Conservation (phyloP, 1,284 basidiomycete species). For the Cutaneotrichosporon spelunceum region DNA sequence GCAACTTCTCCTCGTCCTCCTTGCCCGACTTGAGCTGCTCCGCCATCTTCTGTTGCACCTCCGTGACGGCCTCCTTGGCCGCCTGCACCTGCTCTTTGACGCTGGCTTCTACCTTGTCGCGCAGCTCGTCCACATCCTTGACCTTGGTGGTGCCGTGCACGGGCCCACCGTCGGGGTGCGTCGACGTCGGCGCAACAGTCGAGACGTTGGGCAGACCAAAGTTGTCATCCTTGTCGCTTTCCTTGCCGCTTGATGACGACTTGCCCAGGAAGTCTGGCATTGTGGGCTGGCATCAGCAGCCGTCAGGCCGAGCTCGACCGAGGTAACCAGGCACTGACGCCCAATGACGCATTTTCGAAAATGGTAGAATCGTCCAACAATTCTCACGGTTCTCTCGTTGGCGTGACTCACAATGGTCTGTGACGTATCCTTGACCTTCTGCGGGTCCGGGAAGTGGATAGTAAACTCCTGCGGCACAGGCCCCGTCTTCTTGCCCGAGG, state of each 20-base stretch:
- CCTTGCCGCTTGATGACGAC: too few species aligned
- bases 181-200: slow-evolving; percentile 65
- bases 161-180: slow-evolving; percentile 64
- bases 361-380: neutral
- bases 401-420: slow-evolving; percentile 42
- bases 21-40: neutral
- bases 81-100: neutral
- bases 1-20: too few species aligned
- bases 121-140: slow-evolving; percentile 1
- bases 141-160: slow-evolving; percentile 49
- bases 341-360: neutral
- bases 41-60: too few species aligned
- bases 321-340: neutral
- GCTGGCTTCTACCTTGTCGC: neutral
- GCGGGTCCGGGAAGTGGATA: slow-evolving; percentile 26
- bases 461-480: slow-evolving; percentile 3
- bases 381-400: neutral
- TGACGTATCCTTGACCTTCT: slow-evolving; percentile 18
- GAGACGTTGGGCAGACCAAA: slow-evolving; percentile 61
- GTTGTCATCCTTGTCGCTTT: slow-evolving; percentile 1
- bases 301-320: neutral
- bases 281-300: slow-evolving; percentile 39
- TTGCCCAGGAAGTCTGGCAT: too few species aligned
- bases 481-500: slow-evolving; percentile 12
- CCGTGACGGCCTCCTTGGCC: slow-evolving; percentile 6